Evolutionary conservation across 2,329 filamentous ascomycete species (phyloP).

Genomic region (Xylariaceae sp.): DNA sequence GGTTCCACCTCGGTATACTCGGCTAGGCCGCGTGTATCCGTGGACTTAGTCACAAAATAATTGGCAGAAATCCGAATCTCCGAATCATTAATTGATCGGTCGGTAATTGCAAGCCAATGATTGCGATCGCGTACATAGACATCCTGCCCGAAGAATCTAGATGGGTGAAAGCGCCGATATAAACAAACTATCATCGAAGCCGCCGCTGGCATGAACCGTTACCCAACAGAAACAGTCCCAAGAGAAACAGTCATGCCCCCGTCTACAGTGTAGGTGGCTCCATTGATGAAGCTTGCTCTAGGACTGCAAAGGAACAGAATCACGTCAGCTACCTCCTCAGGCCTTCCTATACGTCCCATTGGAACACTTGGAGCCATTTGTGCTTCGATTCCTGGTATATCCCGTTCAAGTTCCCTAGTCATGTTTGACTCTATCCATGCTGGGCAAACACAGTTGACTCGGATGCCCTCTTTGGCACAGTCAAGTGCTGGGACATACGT

Average conservation of each 20-base stretch:
- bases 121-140: too few relatives aligned
- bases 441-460: constrained; percentile 23
- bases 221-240: not conserved
- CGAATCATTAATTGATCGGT: too few relatives aligned
- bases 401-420: constrained; percentile 1
- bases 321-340: constrained; percentile 20
- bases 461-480: constrained; percentile 15
- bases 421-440: constrained; percentile 19
- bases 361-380: constrained; percentile 4
- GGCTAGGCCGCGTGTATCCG: too few relatives aligned
- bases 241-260: constrained; percentile 5
- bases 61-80: too few relatives aligned
- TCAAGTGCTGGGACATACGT: constrained; percentile 14
- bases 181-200: too few relatives aligned
- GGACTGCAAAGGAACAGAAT: constrained; percentile 19
- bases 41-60: too few relatives aligned
- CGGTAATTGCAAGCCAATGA: too few relatives aligned
- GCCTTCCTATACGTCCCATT: constrained; percentile 14
- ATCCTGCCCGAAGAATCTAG: too few relatives aligned
- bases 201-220: too few relatives aligned
- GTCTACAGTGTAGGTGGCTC: constrained; percentile 1
- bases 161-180: too few relatives aligned
- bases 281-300: constrained; percentile 8
- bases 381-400: constrained; percentile 5
- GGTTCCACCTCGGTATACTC: too few relatives aligned